Base-by-base conservation (phyloP, 202 grass and related monocot genomes). In the Panicum hallii region DNA sequence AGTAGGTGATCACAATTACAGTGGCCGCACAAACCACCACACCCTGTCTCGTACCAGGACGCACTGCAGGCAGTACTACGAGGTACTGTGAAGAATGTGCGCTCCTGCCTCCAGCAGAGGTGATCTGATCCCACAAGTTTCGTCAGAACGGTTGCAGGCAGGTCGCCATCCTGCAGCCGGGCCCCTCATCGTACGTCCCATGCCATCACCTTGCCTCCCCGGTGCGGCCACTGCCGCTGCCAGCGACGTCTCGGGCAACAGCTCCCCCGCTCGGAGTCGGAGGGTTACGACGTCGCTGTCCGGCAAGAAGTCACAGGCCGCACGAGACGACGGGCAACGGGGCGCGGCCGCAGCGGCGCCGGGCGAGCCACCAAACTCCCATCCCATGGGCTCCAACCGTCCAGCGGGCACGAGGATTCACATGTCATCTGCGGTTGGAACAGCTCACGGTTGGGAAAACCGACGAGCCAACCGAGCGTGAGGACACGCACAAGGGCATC, bases 261-360 rank as follows among this genome's bases (percentile, higher is more conserved):
- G 41, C 55, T 62, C 12, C 48, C 38, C 12, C 1, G 11, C 46
- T 2, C 10, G 12, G 3, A 13, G 11, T 43, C 20, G 20, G 48
- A 28, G 30, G 79, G 67, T 60, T 82, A 67, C 28, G 67, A 19
- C 52, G 67, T 82, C n/a, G 40, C 79, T 71, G 66, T 82, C 79
- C 44, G 60, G 66, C 13, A 4, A 38, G 36, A 30, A 71, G 73
- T 17, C 81, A 53, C 17, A 32, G 36, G 34, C 7, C 4, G 20
- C 48, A 43, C 34, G 36, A 58, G 50, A 81, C 63, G 34, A 44
- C 12, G 68, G 11, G 2, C 16, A 38, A 38, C 36, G 36, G 36
- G 36, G 36, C 34, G 34, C 34, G 5, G 72, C 43, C 36, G 57
- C 69, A 62, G 19, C 57, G 16, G 41, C 10, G 53, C 81, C 81